Conservation (phyloP, 139 green algal genomes). For the Trebouxia sp. region DNA sequence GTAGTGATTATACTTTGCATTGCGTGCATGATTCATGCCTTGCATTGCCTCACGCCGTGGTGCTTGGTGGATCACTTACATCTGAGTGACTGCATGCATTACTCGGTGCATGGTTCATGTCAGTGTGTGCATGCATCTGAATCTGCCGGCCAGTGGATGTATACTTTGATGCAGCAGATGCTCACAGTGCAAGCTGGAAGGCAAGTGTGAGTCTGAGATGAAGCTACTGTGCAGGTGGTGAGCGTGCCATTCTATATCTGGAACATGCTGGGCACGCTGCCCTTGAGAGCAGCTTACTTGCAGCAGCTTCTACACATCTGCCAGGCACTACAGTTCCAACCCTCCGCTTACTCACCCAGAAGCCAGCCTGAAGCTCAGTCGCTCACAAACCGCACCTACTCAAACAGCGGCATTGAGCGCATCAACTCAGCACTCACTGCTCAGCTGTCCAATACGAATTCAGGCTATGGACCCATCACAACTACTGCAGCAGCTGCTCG, state of each 20-base stretch:
- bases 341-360: not conserved
- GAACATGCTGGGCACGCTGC: slow-evolving; percentile 18
- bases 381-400: slow-evolving; percentile 6
- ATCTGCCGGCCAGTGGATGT: too few relatives aligned
- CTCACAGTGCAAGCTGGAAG: too few relatives aligned
- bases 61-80: too few relatives aligned
- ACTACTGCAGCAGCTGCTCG: not conserved
- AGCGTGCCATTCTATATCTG: slow-evolving; percentile 43
- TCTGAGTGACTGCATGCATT: too few relatives aligned
- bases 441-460: not conserved
- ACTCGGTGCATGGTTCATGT: too few relatives aligned
- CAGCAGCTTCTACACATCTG: slow-evolving; percentile 36
- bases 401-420: not conserved
- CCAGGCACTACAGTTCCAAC: not conserved
- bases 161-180: too few relatives aligned
- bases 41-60: too few relatives aligned
- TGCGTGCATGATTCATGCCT: too few relatives aligned
- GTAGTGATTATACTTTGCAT: too few relatives aligned
- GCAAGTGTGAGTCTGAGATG: not conserved
- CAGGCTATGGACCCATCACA: not conserved
- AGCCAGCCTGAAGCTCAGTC: not conserved
- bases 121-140: too few relatives aligned
- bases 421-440: slow-evolving; percentile 21
- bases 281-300: slow-evolving; percentile 24
- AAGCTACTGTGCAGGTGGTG: slow-evolving; percentile 39